Base-by-base conservation (phyloP, 2,329 filamentous ascomycete species). In the Paraconiothyrium brasiliense region DNA sequence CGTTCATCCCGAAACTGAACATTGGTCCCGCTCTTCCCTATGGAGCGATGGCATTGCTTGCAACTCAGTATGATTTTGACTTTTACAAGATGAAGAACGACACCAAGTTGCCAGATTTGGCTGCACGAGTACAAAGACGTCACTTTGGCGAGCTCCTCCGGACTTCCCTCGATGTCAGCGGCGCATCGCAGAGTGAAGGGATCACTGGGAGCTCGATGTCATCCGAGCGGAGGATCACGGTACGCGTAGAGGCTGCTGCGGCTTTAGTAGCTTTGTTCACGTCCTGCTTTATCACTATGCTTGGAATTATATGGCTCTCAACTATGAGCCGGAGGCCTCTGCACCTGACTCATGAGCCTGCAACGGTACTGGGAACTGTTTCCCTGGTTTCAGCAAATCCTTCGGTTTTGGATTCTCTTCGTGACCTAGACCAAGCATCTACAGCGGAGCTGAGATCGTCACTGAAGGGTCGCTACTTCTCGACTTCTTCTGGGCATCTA, bases 131-230 rank as follows among this genome's bases (percentile, higher is more conserved):
- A 9, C 46, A 50, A 46, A 49, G 55, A 24, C 63, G 68, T 4
- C 63, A 68, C 37, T 69, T 69, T 35, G 62, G 65, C 20, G 67
- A 71, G 27, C 11, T 69, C 1, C 37, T 69, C 1, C 39, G 57
- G n/a, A 62, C 44, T 32, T 63, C 64, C 16, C 47, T 68, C 10
- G 51, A 37, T n/a, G 48, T 58, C 22, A 16, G 32, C 16, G 43
- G 49, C 6, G 27, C 43, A 7, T 35, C 43, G 14, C 34, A 54
- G 4, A 35, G 37, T 10, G 57, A 62, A 37, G 49, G n/a, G 5
- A 22, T 59, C 11, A 16, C 11, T 2, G 70, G 67, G 1, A 41
- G 58, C 22, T 24, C 6, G 0, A 60, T 54, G 0, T 37, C 39
- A 1, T 14, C 60, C 7, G 63, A 67, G 43, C 41, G 58, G 11